Evolutionary conservation across 1,139 yeast genomes (phyloP).

Genomic region (Hansenula lynferdii): DNA sequence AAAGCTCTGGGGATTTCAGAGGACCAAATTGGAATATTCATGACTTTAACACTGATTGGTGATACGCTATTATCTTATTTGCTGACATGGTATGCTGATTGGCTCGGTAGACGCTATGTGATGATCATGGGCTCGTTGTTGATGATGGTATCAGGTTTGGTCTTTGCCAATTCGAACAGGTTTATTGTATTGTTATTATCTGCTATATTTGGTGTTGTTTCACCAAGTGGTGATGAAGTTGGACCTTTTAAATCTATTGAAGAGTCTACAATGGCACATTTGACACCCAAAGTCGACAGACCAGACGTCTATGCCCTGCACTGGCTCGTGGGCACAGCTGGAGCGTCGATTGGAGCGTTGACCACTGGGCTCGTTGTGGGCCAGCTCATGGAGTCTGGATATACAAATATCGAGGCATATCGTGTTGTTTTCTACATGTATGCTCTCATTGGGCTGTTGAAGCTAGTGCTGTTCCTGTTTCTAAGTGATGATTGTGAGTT

Average conservation of each 20-base stretch:
- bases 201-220: conserved; percentile 66
- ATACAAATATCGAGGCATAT: conserved; percentile 37
- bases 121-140: conserved; percentile 60
- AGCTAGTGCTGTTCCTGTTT: conserved; percentile 47
- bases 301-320: conserved; percentile 67
- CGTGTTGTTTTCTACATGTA: conserved; percentile 55
- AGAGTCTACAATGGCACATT: conserved; percentile 80
- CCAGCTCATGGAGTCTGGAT: conserved; percentile 29
- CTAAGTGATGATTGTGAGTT: conserved; percentile 54
- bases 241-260: conserved; percentile 92
- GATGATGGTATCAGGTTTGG: conserved; percentile 68
- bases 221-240: conserved; percentile 90
- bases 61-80: conserved; percentile 70
- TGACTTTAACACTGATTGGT: conserved; percentile 79
- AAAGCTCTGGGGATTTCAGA: conserved; percentile 53
- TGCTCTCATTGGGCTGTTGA: conserved; percentile 49
- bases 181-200: conserved; percentile 58
- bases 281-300: conserved; percentile 60
- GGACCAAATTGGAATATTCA: conserved; percentile 65
- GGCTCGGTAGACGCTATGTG: conserved; percentile 66
- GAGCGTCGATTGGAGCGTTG: conserved; percentile 73
- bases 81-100: conserved; percentile 76
- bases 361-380: conserved; percentile 57
- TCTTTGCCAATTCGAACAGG: conserved; percentile 51
- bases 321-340: conserved; percentile 57